Evolutionary conservation across 2,329 filamentous ascomycete species (phyloP).

Genomic region (Clathrospora elynae): DNA sequence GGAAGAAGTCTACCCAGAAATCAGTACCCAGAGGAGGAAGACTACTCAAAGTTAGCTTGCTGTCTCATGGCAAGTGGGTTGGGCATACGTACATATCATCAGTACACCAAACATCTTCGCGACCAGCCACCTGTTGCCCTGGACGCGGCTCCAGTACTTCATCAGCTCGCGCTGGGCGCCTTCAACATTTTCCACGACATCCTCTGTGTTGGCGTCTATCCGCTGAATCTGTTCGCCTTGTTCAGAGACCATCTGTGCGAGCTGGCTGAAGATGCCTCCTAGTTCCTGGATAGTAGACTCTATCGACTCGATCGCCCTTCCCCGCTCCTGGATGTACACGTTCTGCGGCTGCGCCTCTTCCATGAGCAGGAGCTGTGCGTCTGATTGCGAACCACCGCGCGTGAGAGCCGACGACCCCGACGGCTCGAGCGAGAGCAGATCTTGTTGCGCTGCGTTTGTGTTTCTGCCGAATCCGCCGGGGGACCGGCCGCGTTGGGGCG

Average conservation of each 20-base stretch:
- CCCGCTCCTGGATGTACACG: conserved; percentile 88
- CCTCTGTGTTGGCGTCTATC: conserved; percentile 96
- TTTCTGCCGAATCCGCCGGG: conserved; percentile 53
- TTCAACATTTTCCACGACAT: conserved; percentile 97
- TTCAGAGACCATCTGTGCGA: conserved; percentile 95
- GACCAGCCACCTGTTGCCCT: conserved; percentile 93
- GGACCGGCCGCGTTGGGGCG: conserved; percentile 69
- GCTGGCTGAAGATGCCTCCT: conserved; percentile 88
- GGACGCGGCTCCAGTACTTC: conserved; percentile 95
- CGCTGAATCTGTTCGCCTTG: conserved; percentile 97
- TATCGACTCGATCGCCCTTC: conserved; percentile 95
- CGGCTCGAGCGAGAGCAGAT: conserved; percentile 83
- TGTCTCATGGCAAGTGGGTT: conserved; percentile 8
- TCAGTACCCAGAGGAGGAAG: conserved; percentile 68
- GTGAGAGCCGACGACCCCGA: conserved; percentile 53
- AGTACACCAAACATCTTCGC: conserved; percentile 84
- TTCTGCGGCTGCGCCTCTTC: conserved; percentile 88
- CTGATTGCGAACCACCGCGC: conserved; percentile 64
- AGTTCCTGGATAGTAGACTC: conserved; percentile 94
- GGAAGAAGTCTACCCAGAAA: conserved; percentile 56
- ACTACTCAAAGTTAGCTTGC: conserved; percentile 34
- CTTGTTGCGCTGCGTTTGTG: conserved; percentile 56
- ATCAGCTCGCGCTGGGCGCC: conserved; percentile 92
- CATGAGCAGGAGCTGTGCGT: conserved; percentile 85
- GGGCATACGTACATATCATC: conserved; percentile 74